Evolutionary conservation across 768 basidiomycete genomes (phyloP).

Genomic region (Amanita pallidorosea): DNA sequence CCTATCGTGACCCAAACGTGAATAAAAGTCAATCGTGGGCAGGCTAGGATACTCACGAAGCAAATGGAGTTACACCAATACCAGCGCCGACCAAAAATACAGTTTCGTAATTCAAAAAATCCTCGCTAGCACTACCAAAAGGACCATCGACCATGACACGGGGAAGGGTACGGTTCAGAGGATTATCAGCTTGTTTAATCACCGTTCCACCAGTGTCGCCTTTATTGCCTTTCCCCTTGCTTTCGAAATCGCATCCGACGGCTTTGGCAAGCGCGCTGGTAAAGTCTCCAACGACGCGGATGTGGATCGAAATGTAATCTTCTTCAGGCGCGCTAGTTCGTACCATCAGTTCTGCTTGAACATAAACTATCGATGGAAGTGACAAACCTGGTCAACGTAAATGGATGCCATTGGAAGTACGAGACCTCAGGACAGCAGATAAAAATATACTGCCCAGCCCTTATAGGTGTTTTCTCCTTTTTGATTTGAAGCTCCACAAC

Average conservation of each 20-base stretch:
- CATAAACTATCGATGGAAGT: not conserved
- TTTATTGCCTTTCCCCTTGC: conserved; percentile 37
- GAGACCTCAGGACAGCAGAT: conserved; percentile 83
- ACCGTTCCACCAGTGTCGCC: conserved; percentile 50
- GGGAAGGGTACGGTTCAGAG: conserved; percentile 67
- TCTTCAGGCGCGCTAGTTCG: conserved; percentile 85
- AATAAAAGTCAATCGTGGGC: not conserved
- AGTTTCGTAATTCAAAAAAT: conserved; percentile 85
- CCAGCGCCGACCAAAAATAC: conserved; percentile 87
- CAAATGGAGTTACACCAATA: conserved; percentile 95
- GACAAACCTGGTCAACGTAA: conserved; percentile 76
- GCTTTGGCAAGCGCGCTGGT: conserved; percentile 72
- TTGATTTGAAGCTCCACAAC: conserved; percentile 96
- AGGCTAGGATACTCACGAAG: conserved; percentile 51
- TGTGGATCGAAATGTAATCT: conserved; percentile 90
- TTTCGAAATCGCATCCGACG: conserved; percentile 76
- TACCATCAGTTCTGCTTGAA: not conserved
- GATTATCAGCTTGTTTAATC: conserved; percentile 42
- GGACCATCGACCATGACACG: conserved; percentile 96
- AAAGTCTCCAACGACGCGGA: conserved; percentile 89
- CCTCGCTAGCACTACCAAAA: conserved; percentile 87
- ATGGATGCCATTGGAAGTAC: conserved; percentile 97
- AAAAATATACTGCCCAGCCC: conserved; percentile 92
- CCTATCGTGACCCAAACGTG: conserved; percentile 21
- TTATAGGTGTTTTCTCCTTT: conserved; percentile 79